phyloP scores from a whole-genome alignment of 768 basidiomycete genomes.

The Hypholoma fasciculare region DNA sequence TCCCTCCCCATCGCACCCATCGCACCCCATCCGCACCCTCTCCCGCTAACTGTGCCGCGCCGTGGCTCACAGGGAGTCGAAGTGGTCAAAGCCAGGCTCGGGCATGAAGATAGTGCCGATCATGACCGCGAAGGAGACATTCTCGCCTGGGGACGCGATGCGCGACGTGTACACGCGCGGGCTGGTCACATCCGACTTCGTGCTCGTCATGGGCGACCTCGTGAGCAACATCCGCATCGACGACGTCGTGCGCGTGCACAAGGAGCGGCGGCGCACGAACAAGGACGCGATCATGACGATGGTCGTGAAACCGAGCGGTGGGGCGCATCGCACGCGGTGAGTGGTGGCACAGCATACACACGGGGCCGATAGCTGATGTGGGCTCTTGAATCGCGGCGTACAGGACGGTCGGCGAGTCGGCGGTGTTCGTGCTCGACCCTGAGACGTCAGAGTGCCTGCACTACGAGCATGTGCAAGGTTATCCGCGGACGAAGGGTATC shows the following conservation, averaged over 20 bases:
- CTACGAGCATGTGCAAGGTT: slow-evolving; percentile 75
- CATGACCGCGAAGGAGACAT: slow-evolving; percentile 82
- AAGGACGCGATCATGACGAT: slow-evolving; percentile 98
- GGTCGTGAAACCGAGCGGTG: slow-evolving; percentile 81
- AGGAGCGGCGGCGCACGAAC: slow-evolving; percentile 80
- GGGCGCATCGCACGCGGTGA: slow-evolving; percentile 71
- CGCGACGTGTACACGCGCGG: slow-evolving; percentile 93
- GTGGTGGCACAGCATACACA: slow-evolving; percentile 15
- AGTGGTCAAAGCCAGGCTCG: slow-evolving; percentile 80
- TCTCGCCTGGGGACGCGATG: slow-evolving; percentile 89
- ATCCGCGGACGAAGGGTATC: slow-evolving; percentile 61
- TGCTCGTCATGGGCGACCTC: slow-evolving; percentile 88
- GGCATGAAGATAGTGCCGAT: slow-evolving; percentile 85
- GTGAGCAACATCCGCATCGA: slow-evolving; percentile 93
- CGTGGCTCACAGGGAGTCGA: slow-evolving; percentile 58
- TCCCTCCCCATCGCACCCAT: slow-evolving; percentile 6
- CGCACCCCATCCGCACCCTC: background rate
- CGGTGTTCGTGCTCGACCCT: slow-evolving; percentile 77
- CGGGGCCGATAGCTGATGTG: background rate
- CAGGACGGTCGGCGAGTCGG: slow-evolving; percentile 72
- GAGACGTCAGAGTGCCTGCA: slow-evolving; percentile 81
- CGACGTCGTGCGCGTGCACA: slow-evolving; percentile 86
- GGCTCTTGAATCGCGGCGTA: background rate
- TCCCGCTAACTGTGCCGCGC: slow-evolving; percentile 7
- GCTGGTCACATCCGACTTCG: slow-evolving; percentile 87